Base-by-base conservation (phyloP, 2,329 filamentous ascomycete genomes). In the Verticillium klebahnii region DNA sequence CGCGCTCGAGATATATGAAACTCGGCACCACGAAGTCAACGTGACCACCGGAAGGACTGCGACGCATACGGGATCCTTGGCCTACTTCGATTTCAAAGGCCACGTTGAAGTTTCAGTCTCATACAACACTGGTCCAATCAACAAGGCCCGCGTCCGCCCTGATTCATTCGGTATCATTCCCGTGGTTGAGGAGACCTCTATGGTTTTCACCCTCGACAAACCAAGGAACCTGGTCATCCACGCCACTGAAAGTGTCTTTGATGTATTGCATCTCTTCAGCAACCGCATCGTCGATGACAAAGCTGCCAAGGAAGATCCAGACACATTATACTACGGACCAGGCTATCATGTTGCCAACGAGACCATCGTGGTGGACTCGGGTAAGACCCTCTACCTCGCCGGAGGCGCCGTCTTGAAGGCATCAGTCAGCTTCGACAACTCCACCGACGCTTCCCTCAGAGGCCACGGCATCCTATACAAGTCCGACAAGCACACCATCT, bases 171-270 rank as follows among this genome's bases (percentile, higher is more conserved):
- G 19, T 2, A 36, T 59, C 2, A 15, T 14, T 1, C 57, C 60
- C 9, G 25, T 12, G 11, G 36, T 34, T 17, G 37, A 55, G 1
- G 57, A 34, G 2, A n/a, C 29, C 25, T 25, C 60, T 0, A 2
- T 61, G 4, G 19, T n/a, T 6, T 61, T 61, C 14, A 56, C 23
- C 1, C 29, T 61, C 1, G 31, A 36, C 11, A 52, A 61, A 29
- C 56, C 60, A 1, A 32, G 31, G 12, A 57, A 61, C 29, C 1
- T 61, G 6, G 15, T 59, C 5, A 14, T 61, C n/a, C 56, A 72
- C 45, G 52, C 68, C 17, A 69, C 69, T 54, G 65, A 58, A 14
- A 64, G 69, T 36, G 65, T 69, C 6, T 72, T 68, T 54, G 61
- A 70, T 17, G 61, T 61, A 23, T 58, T 71, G 15, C 68, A 71